These are phyloP conservation scores for Phytophthora citrophthora DNA, from an alignment of 352 stramenopile species.

Conservation along the genomic window DNA sequence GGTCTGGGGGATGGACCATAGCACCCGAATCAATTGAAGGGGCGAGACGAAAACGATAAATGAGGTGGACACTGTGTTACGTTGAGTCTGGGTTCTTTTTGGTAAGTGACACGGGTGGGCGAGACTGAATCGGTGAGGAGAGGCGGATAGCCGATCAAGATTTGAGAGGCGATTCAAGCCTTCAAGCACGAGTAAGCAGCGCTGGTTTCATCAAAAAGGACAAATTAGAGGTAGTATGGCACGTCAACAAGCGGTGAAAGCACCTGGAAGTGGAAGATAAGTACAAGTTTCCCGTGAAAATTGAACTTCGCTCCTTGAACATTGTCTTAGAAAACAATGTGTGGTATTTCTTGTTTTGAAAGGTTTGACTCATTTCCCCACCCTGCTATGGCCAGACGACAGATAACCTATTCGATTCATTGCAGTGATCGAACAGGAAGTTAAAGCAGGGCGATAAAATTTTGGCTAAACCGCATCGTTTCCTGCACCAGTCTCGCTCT, in stretches of 20 bases:
- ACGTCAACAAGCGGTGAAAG: slow-evolving; percentile 30
- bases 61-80: slow-evolving; percentile 14
- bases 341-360: not conserved
- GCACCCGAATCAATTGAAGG: slow-evolving; percentile 11
- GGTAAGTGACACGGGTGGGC: slow-evolving; percentile 23
- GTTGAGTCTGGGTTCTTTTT: slow-evolving; percentile 30
- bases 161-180: slow-evolving; percentile 19
- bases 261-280: slow-evolving; percentile 26
- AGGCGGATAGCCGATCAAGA: slow-evolving; percentile 41
- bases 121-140: slow-evolving; percentile 23
- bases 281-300: not conserved
- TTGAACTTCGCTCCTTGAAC: not conserved
- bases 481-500: slow-evolving; percentile 24
- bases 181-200: not conserved
- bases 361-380: slow-evolving; percentile 25
- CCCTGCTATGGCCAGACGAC: slow-evolving; percentile 4
- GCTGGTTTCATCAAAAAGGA: slow-evolving; percentile 17
- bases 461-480: slow-evolving; percentile 27
- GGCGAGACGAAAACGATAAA: slow-evolving; percentile 23
- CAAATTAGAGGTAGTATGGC: slow-evolving; percentile 23
- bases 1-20: slow-evolving; percentile 34
- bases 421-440: slow-evolving; percentile 19
- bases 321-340: not conserved
- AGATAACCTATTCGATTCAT: slow-evolving; percentile 11
- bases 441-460: slow-evolving; percentile 26